Evolutionary conservation across 2,329 filamentous ascomycete species (phyloP).

Genomic region (Fusarium temperatum): DNA sequence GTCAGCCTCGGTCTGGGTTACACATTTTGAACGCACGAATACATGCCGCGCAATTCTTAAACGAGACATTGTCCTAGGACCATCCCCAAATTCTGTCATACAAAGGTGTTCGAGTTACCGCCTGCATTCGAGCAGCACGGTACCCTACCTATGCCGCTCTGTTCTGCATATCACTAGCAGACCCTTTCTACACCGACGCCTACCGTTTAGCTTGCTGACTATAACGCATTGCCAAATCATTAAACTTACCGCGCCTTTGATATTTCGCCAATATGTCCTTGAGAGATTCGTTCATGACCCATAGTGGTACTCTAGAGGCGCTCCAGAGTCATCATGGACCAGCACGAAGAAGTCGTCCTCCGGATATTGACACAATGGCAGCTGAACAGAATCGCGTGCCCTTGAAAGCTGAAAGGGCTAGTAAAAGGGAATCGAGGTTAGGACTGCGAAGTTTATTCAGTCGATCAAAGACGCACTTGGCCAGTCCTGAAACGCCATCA

Average conservation of each 20-base stretch:
- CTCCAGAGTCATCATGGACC: slow-evolving; percentile 37
- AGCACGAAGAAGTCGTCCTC: slow-evolving; percentile 38
- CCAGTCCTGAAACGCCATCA: slow-evolving; percentile 44
- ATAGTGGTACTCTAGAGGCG: slow-evolving; percentile 36
- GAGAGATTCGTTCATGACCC: slow-evolving; percentile 41
- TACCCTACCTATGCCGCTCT: slow-evolving; percentile 28
- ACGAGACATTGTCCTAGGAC: slow-evolving; percentile 15
- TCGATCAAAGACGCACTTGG: slow-evolving; percentile 52
- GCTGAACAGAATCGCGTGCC: slow-evolving; percentile 51
- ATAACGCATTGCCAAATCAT: slow-evolving; percentile 1
- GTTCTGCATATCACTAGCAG: slow-evolving; percentile 14
- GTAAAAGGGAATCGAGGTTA: slow-evolving; percentile 61
- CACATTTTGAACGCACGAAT: slow-evolving; percentile 21
- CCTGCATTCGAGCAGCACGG: slow-evolving; percentile 11
- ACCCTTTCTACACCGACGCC: slow-evolving; percentile 17
- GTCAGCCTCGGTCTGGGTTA: slow-evolving; percentile 10
- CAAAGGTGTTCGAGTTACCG: slow-evolving; percentile 12
- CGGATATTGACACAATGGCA: slow-evolving; percentile 38
- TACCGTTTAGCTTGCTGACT: slow-evolving; percentile 15
- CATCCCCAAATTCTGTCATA: slow-evolving; percentile 4
- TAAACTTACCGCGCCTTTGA: neutral
- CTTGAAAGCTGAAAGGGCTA: slow-evolving; percentile 54
- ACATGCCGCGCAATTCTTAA: slow-evolving; percentile 22
- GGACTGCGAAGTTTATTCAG: slow-evolving; percentile 62
- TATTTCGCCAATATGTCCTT: slow-evolving; percentile 27